Evolutionary conservation across 75 land plant genomes (phyloP).

Genomic region (Sequoia sempervirens): DNA sequence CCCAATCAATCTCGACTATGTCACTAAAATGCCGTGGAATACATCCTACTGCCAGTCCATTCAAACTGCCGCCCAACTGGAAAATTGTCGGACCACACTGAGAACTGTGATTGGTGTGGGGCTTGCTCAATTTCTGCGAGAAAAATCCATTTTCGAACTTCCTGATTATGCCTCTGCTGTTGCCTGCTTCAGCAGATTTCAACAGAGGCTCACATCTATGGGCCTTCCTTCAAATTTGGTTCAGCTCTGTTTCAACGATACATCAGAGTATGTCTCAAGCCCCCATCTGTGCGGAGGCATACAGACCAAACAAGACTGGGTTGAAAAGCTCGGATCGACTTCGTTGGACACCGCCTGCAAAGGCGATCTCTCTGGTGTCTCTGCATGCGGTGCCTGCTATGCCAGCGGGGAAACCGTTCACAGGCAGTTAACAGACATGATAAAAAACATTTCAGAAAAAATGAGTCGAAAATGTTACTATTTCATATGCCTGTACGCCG

Average conservation of each 20-base stretch:
- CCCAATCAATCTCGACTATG: neutral
- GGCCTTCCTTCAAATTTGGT: neutral
- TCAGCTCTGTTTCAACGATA: neutral
- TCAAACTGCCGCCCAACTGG: neutral
- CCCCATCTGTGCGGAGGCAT: neutral
- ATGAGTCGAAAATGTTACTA: conserved; percentile 29
- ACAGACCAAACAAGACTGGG: neutral
- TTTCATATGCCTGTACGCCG: conserved; percentile 40
- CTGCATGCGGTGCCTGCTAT: neutral
- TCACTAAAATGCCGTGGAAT: neutral
- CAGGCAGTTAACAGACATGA: neutral
- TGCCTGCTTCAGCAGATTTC: neutral
- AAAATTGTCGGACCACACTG: neutral
- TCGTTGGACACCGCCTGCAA: neutral
- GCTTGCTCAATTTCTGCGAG: neutral
- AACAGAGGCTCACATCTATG: neutral
- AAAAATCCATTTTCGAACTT: neutral
- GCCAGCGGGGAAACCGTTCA: neutral
- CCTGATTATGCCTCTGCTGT: neutral
- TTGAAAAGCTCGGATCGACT: neutral
- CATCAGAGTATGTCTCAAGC: no score
- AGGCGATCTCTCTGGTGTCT: neutral
- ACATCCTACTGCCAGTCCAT: neutral
- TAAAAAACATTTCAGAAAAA: neutral
- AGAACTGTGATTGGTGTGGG: neutral